A percentile compares a stretch with the other conserved stretches of the same genome.
Conservation (phyloP, 495 filamentous ascomycete species). For the Neurospora sp. region DNA sequence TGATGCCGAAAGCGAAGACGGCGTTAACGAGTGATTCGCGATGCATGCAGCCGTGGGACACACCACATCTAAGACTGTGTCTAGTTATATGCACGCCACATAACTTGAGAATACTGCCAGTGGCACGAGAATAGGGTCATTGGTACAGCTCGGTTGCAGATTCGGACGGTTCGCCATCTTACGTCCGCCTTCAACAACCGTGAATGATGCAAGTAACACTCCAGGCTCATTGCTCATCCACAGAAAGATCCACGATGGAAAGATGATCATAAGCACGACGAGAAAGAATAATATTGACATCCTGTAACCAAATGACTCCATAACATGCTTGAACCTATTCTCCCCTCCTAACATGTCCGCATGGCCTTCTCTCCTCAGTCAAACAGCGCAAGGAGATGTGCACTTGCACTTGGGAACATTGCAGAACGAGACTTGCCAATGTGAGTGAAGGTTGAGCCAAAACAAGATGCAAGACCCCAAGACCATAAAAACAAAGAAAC, state of each 20-base stretch:
- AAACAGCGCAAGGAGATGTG: not conserved
- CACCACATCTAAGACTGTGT: not conserved
- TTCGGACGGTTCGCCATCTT: not conserved
- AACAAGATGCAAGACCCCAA: not conserved
- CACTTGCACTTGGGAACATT: not conserved
- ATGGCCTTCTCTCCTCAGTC: not conserved
- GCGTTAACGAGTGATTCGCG: not conserved
- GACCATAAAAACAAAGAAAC: not conserved
- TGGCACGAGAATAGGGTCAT: not conserved
- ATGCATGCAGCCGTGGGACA: not conserved
- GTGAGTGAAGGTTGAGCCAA: not conserved
- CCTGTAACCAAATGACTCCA: not conserved
- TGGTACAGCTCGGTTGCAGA: not conserved
- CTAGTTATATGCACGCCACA: not conserved
- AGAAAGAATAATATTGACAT: not conserved
- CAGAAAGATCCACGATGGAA: not conserved
- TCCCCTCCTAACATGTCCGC: not conserved
- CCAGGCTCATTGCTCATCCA: not conserved
- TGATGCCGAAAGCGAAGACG: not conserved
- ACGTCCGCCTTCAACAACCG: not conserved
- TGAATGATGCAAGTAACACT: not conserved
- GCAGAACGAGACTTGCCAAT: not conserved
- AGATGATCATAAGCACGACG: not conserved
- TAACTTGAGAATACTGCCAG: not conserved
- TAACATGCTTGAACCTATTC: not conserved